phyloP scores from a whole-genome alignment of 192 early-diverging fungal species.

The Chytriomyces confervae region DNA sequence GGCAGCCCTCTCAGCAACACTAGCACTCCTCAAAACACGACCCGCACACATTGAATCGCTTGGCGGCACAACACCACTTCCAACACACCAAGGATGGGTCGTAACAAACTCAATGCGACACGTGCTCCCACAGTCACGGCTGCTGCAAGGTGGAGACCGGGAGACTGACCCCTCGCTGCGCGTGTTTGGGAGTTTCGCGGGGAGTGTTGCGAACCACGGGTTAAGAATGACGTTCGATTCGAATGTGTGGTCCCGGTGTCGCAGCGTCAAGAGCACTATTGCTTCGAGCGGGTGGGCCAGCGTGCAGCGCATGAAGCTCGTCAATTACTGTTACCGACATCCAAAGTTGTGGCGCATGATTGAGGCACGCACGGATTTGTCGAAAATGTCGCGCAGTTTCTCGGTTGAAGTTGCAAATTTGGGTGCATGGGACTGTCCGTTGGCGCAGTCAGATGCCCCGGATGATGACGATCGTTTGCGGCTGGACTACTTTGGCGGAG shows the following conservation, averaged over 20 bases:
- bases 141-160: conserved; percentile 48
- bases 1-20: conserved; percentile 47
- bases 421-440: conserved; percentile 56
- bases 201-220: conserved; percentile 42
- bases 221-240: conserved; percentile 32
- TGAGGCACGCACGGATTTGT: conserved; percentile 41
- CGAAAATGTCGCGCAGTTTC: conserved; percentile 41
- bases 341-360: conserved; percentile 48
- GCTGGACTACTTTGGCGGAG: conserved; percentile 47
- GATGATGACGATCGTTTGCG: conserved; percentile 23
- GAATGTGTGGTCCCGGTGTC: conserved; percentile 49
- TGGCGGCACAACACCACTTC: conserved; percentile 24
- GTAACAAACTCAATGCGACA: conserved; percentile 50
- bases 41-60: neutral
- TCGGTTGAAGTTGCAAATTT: conserved; percentile 57
- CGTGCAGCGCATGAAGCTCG: conserved; percentile 48
- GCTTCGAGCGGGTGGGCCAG: conserved; percentile 26
- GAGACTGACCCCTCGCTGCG: conserved; percentile 44
- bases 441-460: neutral
- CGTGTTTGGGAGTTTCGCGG: conserved; percentile 57
- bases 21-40: conserved; percentile 17
- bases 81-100: conserved; percentile 55
- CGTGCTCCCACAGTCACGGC: conserved; percentile 48
- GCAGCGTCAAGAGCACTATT: conserved; percentile 42
- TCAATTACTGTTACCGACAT: conserved; percentile 53